These are phyloP conservation scores for Lentinula aciculospora DNA, from an alignment of 768 basidiomycete genomes.

Conservation along the genomic window DNA sequence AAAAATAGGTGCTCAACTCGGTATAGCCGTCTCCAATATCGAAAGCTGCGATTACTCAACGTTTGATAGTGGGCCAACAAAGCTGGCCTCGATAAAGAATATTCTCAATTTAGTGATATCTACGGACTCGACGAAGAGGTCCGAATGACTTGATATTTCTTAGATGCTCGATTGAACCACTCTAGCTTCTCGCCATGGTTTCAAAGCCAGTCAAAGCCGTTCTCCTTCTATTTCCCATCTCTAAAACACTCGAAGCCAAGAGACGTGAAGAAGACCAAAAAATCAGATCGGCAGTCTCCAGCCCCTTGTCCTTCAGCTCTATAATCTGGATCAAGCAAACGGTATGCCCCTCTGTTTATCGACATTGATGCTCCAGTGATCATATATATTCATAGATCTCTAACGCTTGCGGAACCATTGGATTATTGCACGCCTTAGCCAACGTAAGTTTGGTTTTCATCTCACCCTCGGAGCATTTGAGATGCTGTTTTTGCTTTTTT, in stretches of 20 bases:
- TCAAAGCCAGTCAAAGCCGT: slow-evolving; percentile 77
- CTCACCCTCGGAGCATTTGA: no score
- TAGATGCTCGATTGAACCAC: not conserved
- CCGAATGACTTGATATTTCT: slow-evolving; percentile 5
- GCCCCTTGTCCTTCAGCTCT: slow-evolving; percentile 44
- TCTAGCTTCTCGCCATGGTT: slow-evolving; percentile 64
- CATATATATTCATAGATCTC: slow-evolving; percentile 44
- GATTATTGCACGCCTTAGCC: slow-evolving; percentile 73
- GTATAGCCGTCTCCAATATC: slow-evolving; percentile 21
- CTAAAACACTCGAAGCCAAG: slow-evolving; percentile 41
- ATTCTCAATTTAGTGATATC: slow-evolving; percentile 59
- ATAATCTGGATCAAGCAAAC: slow-evolving; percentile 91
- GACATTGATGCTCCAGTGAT: not conserved
- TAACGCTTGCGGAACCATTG: slow-evolving; percentile 89
- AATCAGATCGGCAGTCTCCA: slow-evolving; percentile 36
- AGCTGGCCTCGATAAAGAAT: slow-evolving; percentile 51
- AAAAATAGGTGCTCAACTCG: slow-evolving; percentile 38
- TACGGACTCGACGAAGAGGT: slow-evolving; percentile 71
- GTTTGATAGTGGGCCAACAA: slow-evolving; percentile 57
- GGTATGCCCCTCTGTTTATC: slow-evolving; percentile 31
- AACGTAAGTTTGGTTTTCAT: slow-evolving; percentile 47
- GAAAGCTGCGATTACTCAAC: not conserved
- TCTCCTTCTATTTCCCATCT: slow-evolving; percentile 77
- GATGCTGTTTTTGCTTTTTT: not conserved
- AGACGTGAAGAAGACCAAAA: slow-evolving; percentile 55